Evolutionary conservation across 768 basidiomycete genomes (phyloP).

Genomic region (Mycena rosella): DNA sequence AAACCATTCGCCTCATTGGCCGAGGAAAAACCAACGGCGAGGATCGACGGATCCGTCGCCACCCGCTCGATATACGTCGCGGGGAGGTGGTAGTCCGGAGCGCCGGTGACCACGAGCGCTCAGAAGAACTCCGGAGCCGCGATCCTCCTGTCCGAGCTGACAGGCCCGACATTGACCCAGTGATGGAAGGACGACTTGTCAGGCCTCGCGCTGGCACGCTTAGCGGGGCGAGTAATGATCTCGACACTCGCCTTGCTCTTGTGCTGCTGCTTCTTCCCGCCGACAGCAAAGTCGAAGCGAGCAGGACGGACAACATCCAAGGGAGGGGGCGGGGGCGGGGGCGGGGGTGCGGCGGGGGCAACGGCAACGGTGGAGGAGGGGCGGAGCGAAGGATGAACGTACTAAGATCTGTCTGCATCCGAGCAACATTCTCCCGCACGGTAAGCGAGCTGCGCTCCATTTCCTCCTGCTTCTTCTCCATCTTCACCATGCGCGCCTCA

Average conservation of each 20-base stretch:
- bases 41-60: neutral
- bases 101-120: neutral
- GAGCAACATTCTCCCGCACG: neutral
- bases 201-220: neutral
- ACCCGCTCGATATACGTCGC: conserved; percentile 7
- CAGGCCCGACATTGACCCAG: neutral
- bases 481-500: neutral
- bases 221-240: neutral
- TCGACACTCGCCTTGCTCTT: conserved; percentile 1
- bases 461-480: neutral
- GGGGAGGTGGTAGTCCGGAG: neutral
- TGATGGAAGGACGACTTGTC: neutral
- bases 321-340: neutral
- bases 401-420: neutral
- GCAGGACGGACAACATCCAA: neutral
- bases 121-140: neutral
- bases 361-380: neutral
- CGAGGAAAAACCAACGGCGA: neutral
- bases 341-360: neutral
- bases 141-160: neutral
- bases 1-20: conserved; percentile 5
- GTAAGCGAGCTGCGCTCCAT: neutral
- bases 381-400: neutral
- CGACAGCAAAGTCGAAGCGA: neutral
- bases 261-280: neutral